A percentile compares a stretch with the other conserved stretches of the same genome.
Evolutionary conservation across 768 basidiomycete genomes (phyloP).

Genomic region (Candolleomyces eurysporus): DNA sequence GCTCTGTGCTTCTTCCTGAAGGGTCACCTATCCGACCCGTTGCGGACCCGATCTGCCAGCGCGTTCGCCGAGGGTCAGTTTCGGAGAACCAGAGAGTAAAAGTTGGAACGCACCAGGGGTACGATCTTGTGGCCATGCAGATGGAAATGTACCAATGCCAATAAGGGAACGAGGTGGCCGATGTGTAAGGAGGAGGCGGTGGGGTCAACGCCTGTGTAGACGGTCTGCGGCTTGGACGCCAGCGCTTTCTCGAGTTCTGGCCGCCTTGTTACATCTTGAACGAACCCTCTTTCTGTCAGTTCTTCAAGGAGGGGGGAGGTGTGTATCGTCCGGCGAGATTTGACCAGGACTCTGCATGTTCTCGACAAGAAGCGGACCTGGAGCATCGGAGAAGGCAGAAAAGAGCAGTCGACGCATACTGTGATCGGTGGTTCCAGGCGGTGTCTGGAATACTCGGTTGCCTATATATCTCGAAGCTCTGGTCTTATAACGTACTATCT

Average conservation of each 20-base stretch:
- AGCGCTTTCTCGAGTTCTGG: constrained; percentile 39
- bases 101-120: constrained; percentile 63
- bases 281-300: constrained; percentile 43
- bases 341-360: neutral
- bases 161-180: constrained; percentile 88
- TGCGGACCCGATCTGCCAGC: constrained; percentile 83
- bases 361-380: constrained; percentile 8
- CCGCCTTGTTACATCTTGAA: constrained; percentile 47
- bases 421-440: constrained; percentile 5
- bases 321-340: constrained; percentile 4
- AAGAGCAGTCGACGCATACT: neutral
- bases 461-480: constrained; percentile 1
- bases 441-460: neutral
- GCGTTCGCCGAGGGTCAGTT: neutral
- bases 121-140: constrained; percentile 80
- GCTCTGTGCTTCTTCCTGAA: constrained; percentile 82
- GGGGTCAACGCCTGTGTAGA: constrained; percentile 92
- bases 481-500: constrained; percentile 1
- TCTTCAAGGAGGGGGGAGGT: constrained; percentile 35
- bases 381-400: constrained; percentile 9
- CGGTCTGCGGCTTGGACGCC: constrained; percentile 40
- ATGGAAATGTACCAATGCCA: constrained; percentile 86
- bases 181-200: constrained; percentile 89
- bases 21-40: constrained; percentile 98
- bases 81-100: neutral